phyloP scores from a whole-genome alignment of 2,329 filamentous ascomycete species.

The Salinomyces thailandicus region DNA sequence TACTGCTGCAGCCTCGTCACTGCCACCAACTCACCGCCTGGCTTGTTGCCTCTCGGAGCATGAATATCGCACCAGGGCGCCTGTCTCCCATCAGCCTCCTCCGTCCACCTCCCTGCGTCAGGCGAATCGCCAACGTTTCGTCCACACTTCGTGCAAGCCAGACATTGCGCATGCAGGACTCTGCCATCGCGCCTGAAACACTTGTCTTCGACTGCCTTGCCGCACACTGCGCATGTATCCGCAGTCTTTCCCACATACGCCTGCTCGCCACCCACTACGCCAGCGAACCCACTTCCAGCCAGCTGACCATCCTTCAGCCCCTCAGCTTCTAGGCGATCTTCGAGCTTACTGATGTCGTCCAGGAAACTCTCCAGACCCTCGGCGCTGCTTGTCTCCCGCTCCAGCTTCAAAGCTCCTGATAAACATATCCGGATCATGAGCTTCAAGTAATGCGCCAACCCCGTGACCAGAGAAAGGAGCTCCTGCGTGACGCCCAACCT shows the following conservation, averaged over 20 bases:
- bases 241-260: conserved; percentile 36
- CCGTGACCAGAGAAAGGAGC: conserved; percentile 91
- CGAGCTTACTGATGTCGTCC: conserved; percentile 73
- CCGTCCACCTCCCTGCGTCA: conserved; percentile 60
- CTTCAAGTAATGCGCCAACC: conserved; percentile 93
- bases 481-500: conserved; percentile 96
- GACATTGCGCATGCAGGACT: conserved; percentile 76
- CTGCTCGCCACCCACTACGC: conserved; percentile 27
- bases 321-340: conserved; percentile 62
- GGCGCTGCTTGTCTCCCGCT: conserved; percentile 66
- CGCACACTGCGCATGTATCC: conserved; percentile 74
- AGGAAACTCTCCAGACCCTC: conserved; percentile 75
- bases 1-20: conserved; percentile 89
- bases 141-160: conserved; percentile 59
- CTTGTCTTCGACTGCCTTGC: conserved; percentile 86
- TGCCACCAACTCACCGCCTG: conserved; percentile 55
- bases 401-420: conserved; percentile 82
- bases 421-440: conserved; percentile 93
- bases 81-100: conserved; percentile 56
- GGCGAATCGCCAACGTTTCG: conserved; percentile 60
- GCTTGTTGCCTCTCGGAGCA: conserved; percentile 44
- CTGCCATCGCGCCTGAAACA: conserved; percentile 65
- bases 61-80: conserved; percentile 54
- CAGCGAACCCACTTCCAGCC: background rate
- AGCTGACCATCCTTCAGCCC: conserved; percentile 36